A percentile compares a stretch with the other conserved stretches of the same genome.
These are phyloP conservation scores for Camelina sativa DNA, from an alignment of 345 rosid genomes.

Conservation along the genomic window DNA sequence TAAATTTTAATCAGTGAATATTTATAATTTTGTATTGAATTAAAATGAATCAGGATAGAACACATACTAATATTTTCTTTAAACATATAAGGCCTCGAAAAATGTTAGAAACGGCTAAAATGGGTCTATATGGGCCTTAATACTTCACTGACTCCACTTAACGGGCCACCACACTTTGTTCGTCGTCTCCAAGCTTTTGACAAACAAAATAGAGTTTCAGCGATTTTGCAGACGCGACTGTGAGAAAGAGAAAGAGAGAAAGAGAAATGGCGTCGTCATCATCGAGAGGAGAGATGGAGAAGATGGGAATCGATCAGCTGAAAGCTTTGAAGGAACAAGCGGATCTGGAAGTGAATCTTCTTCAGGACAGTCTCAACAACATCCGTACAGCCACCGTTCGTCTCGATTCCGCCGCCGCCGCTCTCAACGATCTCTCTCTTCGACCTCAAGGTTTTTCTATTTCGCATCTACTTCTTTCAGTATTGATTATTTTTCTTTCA, in stretches of 20 bases:
- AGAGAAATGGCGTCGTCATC: constrained; percentile 55
- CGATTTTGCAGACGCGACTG: constrained; percentile 13
- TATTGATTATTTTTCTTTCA: background rate
- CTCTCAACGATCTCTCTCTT: constrained; percentile 84
- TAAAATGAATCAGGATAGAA: background rate
- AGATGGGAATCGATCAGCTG: constrained; percentile 84
- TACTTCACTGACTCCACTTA: background rate
- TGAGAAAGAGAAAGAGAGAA: background rate
- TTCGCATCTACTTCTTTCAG: background rate
- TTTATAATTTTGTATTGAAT: background rate
- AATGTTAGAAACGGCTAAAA: background rate
- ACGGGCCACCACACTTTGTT: constrained; percentile 3
- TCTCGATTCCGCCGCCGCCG: constrained; percentile 71
- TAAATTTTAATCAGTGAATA: background rate
- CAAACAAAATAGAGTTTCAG: background rate
- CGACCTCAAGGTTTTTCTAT: constrained; percentile 61
- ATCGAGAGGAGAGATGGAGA: constrained; percentile 65
- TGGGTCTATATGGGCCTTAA: constrained; percentile 3
- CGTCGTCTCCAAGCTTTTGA: constrained; percentile 8
- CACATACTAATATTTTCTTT: background rate
- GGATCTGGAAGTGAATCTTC: constrained; percentile 87
- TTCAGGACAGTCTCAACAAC: constrained; percentile 96
- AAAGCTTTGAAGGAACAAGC: constrained; percentile 87
- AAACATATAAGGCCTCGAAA: background rate
- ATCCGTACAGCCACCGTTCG: constrained; percentile 91